phyloP scores from a whole-genome alignment of 345 rosid species.

The Aquilaria sinensis region DNA sequence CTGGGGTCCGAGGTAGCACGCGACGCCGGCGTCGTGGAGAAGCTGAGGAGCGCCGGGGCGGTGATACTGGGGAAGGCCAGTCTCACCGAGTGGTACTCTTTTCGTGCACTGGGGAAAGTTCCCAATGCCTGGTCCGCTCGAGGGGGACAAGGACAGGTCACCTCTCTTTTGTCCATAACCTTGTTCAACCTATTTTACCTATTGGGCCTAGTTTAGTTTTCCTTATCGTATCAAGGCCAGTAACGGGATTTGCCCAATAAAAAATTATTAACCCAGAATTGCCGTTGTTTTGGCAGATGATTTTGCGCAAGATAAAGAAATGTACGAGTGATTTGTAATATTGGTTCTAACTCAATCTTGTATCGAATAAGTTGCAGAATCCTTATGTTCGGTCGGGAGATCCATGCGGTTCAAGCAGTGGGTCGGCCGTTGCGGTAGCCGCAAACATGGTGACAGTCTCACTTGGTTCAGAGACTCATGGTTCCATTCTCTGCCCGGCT shows the following conservation, averaged over 20 bases:
- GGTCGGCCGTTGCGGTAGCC: constrained; percentile 66
- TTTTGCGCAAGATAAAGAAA: too few species aligned
- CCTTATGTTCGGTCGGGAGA: constrained; percentile 46
- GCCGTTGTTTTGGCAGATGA: too few species aligned
- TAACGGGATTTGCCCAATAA: too few species aligned
- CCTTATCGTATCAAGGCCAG: too few species aligned
- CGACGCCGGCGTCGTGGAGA: constrained; percentile 42
- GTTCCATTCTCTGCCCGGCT: constrained; percentile 59
- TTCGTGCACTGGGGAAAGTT: constrained; percentile 13
- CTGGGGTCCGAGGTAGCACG: constrained; percentile 33
- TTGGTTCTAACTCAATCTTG: not conserved
- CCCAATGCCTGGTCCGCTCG: constrained; percentile 39
- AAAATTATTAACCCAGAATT: too few species aligned
- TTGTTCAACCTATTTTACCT: not conserved
- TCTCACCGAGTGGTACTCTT: constrained; percentile 43
- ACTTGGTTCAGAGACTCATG: constrained; percentile 67
- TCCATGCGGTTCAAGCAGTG: constrained; percentile 79
- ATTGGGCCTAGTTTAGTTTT: not conserved
- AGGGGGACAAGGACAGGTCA: constrained; percentile 49
- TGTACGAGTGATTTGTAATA: too few species aligned
- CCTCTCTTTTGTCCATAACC: not conserved
- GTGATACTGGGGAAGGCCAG: constrained; percentile 48
- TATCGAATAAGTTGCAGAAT: constrained; percentile 33
- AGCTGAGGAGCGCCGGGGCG: constrained; percentile 40
- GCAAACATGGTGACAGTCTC: constrained; percentile 58